Base-by-base conservation (phyloP, 192 early-diverging fungal genomes). In the Rhizophagus prolifer region DNA sequence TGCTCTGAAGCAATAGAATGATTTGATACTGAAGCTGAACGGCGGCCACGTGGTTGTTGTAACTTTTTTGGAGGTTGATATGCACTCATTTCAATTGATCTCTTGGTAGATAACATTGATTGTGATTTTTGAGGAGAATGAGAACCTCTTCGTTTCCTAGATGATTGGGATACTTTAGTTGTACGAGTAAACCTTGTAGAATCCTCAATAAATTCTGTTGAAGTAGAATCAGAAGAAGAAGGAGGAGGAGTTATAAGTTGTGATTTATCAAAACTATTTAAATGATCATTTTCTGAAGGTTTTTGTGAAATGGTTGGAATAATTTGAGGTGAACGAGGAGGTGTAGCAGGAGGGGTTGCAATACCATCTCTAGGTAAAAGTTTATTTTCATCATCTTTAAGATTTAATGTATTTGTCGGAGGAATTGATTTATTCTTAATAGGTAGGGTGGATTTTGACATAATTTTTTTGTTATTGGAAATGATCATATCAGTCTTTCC, bases 281-380 rank as follows among this genome's bases (percentile, higher is more conserved):
- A 1, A 23, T 12, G 58, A 54, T 12, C 23, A 71, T 16, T 25
- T n/a, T 36, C 28, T 58, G 58, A 41, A 38, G 13, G 26, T 36
- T 54, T 25, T 23, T 38, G 44, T 54, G 23, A 12, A 25, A 19
- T 72, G 0, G 28, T 60, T n/a, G 71, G 71, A 5, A 34, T 61
- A 3, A 73, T 73, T 60, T 54, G 69, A 54, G 69, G 41, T 2
- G 44, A 50, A 30, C 16, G 41, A 4, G 70, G 70, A 23, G 70
- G 70, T 31, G 70, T 71, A 30, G 7, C 70, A 58, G 70, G 70
- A 28, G 70, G 70, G 58, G 70, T 71, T 28, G 47, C 26, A 26
- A 71, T 36, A 73, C 54, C 54, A 60, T 72, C 54, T 23, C 36
- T 34, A 21, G 14, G 23, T 19, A 28, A 28, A 60, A 13, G 7